phyloP scores from a whole-genome alignment of 208 protist species.

The Acanthamoeba quina region DNA sequence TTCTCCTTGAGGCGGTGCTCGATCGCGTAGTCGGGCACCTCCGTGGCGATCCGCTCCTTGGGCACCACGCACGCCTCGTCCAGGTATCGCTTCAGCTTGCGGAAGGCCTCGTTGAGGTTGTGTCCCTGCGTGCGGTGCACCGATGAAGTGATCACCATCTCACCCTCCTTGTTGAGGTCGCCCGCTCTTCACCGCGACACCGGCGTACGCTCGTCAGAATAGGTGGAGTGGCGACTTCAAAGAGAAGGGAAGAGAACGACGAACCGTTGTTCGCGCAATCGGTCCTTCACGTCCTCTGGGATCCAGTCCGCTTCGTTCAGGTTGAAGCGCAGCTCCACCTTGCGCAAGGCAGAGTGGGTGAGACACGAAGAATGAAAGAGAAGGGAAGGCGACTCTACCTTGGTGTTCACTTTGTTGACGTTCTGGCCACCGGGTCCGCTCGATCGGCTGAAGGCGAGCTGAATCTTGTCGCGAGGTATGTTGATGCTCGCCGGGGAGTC shows the following conservation, averaged over 20 bases:
- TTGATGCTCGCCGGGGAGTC: conserved; percentile 4
- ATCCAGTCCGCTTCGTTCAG: conserved; percentile 80
- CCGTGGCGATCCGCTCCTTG: conserved; percentile 58
- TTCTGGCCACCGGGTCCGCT: conserved; percentile 85
- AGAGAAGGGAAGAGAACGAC: not conserved
- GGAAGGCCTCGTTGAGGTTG: conserved; percentile 81
- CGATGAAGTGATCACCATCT: conserved; percentile 76
- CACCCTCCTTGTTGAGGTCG: conserved; percentile 81
- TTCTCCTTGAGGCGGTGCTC: conserved; percentile 75
- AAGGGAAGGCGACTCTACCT: not conserved
- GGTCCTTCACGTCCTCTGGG: conserved; percentile 73
- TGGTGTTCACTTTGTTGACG: conserved; percentile 87
- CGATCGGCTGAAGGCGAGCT: conserved; percentile 61
- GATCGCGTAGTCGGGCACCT: conserved; percentile 76
- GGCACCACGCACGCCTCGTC: conserved; percentile 72
- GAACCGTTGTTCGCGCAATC: conserved; percentile 58
- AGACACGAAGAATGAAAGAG: not conserved
- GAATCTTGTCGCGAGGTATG: conserved; percentile 62
- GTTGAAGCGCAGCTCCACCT: conserved; percentile 79
- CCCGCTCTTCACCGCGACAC: not conserved
- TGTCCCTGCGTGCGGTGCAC: conserved; percentile 77
- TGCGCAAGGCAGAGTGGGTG: not conserved
- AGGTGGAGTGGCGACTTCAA: not conserved
- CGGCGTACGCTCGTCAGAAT: not conserved
- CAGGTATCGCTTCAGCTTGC: conserved; percentile 76